Conservation (phyloP, 2,329 filamentous ascomycete species). For the Allantophomopsis cytisporea region DNA sequence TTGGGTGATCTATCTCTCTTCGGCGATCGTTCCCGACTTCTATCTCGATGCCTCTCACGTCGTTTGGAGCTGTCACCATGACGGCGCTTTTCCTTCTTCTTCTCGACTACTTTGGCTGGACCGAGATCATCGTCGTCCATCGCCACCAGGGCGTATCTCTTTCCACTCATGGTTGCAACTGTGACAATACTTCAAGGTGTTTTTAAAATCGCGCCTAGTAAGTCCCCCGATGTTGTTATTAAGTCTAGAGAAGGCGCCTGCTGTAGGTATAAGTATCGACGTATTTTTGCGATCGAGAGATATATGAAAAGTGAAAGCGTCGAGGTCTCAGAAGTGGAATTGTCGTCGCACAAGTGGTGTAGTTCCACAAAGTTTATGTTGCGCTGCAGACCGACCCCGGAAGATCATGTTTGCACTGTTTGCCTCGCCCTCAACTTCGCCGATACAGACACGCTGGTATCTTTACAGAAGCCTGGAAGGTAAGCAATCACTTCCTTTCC, state of each 20-base stretch:
- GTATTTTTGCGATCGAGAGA: too few species aligned
- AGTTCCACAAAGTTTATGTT: too few species aligned
- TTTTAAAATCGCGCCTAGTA: too few species aligned
- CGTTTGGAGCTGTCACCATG: conserved; percentile 19
- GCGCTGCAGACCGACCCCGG: too few species aligned
- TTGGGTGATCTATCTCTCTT: too few species aligned
- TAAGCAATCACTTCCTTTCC: too few species aligned
- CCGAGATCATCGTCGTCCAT: conserved; percentile 54
- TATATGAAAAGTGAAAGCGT: too few species aligned
- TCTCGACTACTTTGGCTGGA: conserved; percentile 34
- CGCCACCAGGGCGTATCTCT: conserved; percentile 52
- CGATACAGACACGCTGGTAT: conserved; percentile 4
- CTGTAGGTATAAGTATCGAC: too few species aligned
- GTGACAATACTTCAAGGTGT: not conserved
- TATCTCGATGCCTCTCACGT: conserved; percentile 23
- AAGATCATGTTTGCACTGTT: conserved; percentile 3
- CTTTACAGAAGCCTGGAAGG: not conserved
- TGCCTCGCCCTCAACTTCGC: conserved; percentile 1
- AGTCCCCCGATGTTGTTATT: too few species aligned
- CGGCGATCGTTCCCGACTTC: conserved; percentile 19
- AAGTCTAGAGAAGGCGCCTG: too few species aligned
- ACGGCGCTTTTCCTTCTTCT: conserved; percentile 26
- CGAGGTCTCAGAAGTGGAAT: too few species aligned
- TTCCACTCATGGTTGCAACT: conserved; percentile 24
- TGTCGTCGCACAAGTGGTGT: too few species aligned